phyloP scores from a whole-genome alignment of 495 filamentous ascomycete genomes.

The Neurospora intermedia region DNA sequence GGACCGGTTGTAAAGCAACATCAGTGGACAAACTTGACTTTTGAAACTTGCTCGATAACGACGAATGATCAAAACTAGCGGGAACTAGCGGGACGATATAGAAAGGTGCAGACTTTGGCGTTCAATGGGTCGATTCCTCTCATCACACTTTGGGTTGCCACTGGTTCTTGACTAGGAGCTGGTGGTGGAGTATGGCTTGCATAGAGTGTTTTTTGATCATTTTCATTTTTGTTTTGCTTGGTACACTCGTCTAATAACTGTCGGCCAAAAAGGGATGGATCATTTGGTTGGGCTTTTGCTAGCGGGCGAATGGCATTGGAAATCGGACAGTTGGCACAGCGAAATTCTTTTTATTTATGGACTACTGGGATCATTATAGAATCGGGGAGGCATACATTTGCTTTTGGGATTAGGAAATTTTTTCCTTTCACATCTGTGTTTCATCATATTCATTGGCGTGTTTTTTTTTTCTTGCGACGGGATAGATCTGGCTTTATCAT shows the following conservation, averaged over 20 bases:
- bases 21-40: background rate
- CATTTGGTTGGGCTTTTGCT: conserved; percentile 1
- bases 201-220: background rate
- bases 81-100: conserved; percentile 6
- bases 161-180: background rate
- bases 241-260: conserved; percentile 1
- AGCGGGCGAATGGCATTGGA: conserved; percentile 1
- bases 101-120: conserved; percentile 7
- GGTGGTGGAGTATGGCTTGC: background rate
- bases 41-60: background rate
- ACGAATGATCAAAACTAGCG: background rate
- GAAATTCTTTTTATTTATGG: conserved; percentile 2
- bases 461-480: background rate
- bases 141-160: background rate
- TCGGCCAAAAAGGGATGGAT: background rate
- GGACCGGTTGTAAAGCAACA: conserved; percentile 21
- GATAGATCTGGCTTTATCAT: background rate
- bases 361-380: conserved; percentile 1
- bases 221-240: background rate
- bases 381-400: background rate
- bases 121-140: background rate
- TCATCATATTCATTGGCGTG: background rate
- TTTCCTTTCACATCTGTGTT: background rate
- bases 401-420: background rate
- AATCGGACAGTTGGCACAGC: conserved; percentile 2